Conservation (phyloP, 305 asterid species). For the Striga hermonthica region DNA sequence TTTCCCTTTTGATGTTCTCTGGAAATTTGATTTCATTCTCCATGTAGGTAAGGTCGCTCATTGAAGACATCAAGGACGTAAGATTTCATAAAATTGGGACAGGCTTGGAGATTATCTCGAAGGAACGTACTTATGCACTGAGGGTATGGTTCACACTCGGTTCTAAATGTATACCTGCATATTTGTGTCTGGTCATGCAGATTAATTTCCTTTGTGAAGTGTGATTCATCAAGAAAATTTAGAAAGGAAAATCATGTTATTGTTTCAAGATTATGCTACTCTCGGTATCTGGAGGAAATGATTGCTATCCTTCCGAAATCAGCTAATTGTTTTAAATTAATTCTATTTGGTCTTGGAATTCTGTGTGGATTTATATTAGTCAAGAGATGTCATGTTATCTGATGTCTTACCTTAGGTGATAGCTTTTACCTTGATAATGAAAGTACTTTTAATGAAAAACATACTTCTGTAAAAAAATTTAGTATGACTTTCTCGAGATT, state of each 20-base stretch:
- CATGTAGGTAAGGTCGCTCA: conserved; percentile 69
- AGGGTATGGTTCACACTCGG: conserved; percentile 48
- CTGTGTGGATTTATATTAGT: conserved; percentile 3
- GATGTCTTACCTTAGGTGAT: conserved; percentile 3
- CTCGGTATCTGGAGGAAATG: conserved; percentile 9
- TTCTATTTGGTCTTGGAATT: conserved; percentile 9
- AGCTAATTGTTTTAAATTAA: conserved; percentile 3
- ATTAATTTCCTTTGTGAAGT: conserved; percentile 5
- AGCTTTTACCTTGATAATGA: conserved; percentile 6
- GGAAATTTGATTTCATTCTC: conserved; percentile 29
- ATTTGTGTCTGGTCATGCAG: conserved; percentile 7
- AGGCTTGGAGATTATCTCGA: conserved; percentile 79
- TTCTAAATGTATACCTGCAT: conserved; percentile 15
- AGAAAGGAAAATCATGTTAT: background rate
- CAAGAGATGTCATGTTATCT: conserved; percentile 8
- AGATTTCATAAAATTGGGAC: conserved; percentile 89
- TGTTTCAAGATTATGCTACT: conserved; percentile 7
- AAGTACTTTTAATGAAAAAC: conserved; percentile 2
- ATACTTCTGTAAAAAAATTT: background rate
- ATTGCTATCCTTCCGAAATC: background rate
- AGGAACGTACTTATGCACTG: conserved; percentile 65
- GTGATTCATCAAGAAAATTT: background rate
- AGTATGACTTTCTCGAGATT: conserved; percentile 6
- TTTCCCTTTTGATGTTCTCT: conserved; percentile 4
- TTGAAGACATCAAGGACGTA: conserved; percentile 95